Evolutionary conservation across 179 eudicot species (phyloP).

Genomic region (Camellia oleifera): DNA sequence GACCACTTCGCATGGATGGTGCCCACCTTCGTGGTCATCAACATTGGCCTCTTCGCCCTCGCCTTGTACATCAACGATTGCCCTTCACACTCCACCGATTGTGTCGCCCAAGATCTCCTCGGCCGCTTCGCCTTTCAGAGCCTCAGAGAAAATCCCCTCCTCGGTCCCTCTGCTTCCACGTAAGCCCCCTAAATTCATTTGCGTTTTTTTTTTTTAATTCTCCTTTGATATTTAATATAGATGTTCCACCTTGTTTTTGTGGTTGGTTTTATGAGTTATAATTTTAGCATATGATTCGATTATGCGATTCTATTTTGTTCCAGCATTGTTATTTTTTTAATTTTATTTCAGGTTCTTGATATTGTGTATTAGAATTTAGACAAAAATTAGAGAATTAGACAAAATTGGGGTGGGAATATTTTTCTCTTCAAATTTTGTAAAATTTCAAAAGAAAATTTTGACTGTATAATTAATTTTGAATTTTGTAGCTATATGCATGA

Average conservation of each 20-base stretch:
- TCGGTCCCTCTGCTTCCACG: conserved; percentile 47
- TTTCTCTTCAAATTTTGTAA: not conserved
- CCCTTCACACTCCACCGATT: conserved; percentile 22
- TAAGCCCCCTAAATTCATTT: conserved; percentile 12
- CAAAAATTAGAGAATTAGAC: not conserved
- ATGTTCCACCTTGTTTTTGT: too few species aligned
- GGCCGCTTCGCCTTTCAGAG: conserved; percentile 39
- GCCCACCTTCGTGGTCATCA: conserved; percentile 27
- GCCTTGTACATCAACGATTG: conserved; percentile 42
- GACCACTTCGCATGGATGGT: conserved; percentile 42
- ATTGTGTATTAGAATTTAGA: not conserved
- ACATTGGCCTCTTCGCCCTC: conserved; percentile 29
- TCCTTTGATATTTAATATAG: too few species aligned
- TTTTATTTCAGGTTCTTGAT: not conserved
- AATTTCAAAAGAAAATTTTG: not conserved
- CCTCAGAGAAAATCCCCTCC: conserved; percentile 34
- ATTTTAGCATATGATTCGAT: not conserved
- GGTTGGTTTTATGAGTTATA: too few species aligned
- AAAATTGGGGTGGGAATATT: too few species aligned
- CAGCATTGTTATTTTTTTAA: not conserved
- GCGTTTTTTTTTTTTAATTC: too few species aligned
- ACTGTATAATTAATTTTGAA: too few species aligned
- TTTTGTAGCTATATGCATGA: too few species aligned
- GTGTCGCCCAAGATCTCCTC: conserved; percentile 21
- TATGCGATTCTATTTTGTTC: not conserved